Percentiles rank a stretch among this genome's conserved stretches.
Conservation (phyloP, 1,139 yeast species). For the Yamadazyma friedrichii region DNA sequence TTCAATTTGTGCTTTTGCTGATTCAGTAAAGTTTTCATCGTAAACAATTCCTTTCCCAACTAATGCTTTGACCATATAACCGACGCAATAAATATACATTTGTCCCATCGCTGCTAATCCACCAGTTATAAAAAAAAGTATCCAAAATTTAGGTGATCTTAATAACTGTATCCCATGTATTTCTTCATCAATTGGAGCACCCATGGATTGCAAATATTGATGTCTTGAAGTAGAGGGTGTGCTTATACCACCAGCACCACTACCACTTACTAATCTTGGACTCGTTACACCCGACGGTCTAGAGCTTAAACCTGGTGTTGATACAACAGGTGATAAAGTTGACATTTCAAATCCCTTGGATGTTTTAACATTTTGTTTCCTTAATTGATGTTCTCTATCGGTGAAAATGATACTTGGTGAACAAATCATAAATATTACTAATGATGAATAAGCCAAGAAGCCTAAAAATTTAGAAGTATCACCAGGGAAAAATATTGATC, state of each 20-base stretch:
- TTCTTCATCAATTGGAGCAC: slow-evolving; percentile 8
- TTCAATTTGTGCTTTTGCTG: slow-evolving; percentile 21
- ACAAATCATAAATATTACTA: slow-evolving; percentile 37
- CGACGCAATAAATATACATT: slow-evolving; percentile 62
- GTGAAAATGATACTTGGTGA: slow-evolving; percentile 48
- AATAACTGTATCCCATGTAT: slow-evolving; percentile 26
- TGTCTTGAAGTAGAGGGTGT: slow-evolving; percentile 8
- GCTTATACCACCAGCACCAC: neutral
- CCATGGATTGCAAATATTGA: slow-evolving; percentile 10
- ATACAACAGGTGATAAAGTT: slow-evolving; percentile 8
- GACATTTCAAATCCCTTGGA: slow-evolving; percentile 11
- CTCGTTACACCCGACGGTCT: neutral
- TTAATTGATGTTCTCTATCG: slow-evolving; percentile 35
- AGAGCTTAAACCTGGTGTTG: slow-evolving; percentile 9
- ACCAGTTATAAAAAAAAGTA: slow-evolving; percentile 45
- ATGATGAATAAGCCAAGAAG: slow-evolving; percentile 42
- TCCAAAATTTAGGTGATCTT: slow-evolving; percentile 45
- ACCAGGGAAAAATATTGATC: slow-evolving; percentile 48
- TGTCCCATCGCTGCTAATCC: slow-evolving; percentile 57
- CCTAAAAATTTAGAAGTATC: slow-evolving; percentile 50
- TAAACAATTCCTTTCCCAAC: slow-evolving; percentile 22
- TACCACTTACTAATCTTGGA: neutral
- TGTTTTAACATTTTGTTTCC: slow-evolving; percentile 9
- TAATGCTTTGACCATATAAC: slow-evolving; percentile 57
- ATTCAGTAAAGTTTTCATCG: slow-evolving; percentile 13